Percentiles rank a stretch among this genome's conserved stretches.
Evolutionary conservation across 2,329 filamentous ascomycete species (phyloP).

Genomic region (Didymellaceae sp.): DNA sequence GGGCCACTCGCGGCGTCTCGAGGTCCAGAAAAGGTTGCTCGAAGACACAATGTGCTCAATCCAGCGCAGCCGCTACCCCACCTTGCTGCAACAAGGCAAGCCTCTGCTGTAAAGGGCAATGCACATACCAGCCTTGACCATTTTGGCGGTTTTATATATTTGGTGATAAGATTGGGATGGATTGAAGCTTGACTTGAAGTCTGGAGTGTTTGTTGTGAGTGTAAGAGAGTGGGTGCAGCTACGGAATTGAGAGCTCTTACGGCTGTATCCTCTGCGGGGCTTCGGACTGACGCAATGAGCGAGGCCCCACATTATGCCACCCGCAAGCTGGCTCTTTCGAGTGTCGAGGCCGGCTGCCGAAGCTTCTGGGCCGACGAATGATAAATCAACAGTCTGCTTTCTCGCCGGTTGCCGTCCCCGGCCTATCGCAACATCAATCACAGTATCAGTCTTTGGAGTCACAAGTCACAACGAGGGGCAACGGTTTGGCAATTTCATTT

Average conservation of each 20-base stretch:
- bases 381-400: conserved; percentile 34
- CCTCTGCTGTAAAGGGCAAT: conserved; percentile 17
- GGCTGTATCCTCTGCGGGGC: conserved; percentile 39
- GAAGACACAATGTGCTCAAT: conserved; percentile 65
- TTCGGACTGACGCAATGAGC: conserved; percentile 40
- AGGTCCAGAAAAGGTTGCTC: conserved; percentile 17
- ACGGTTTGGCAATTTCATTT: conserved; percentile 11
- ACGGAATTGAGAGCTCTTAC: conserved; percentile 29
- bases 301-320: conserved; percentile 20
- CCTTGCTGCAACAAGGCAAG: conserved; percentile 38
- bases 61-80: conserved; percentile 54
- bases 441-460: neutral
- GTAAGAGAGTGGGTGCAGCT: conserved; percentile 13
- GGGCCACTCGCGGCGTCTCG: conserved; percentile 21
- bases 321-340: conserved; percentile 19
- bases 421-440: conserved; percentile 10
- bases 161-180: conserved; percentile 23
- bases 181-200: conserved; percentile 23
- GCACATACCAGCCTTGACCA: conserved; percentile 95
- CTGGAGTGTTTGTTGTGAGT: conserved; percentile 17
- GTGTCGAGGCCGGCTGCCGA: conserved; percentile 20
- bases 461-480: conserved; percentile 6
- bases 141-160: conserved; percentile 69
- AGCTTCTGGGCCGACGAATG: conserved; percentile 32
- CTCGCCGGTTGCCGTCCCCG: conserved; percentile 16